Conservation (phyloP, 371 early-diverging fungal genomes). For the Blakeslea trispora region DNA sequence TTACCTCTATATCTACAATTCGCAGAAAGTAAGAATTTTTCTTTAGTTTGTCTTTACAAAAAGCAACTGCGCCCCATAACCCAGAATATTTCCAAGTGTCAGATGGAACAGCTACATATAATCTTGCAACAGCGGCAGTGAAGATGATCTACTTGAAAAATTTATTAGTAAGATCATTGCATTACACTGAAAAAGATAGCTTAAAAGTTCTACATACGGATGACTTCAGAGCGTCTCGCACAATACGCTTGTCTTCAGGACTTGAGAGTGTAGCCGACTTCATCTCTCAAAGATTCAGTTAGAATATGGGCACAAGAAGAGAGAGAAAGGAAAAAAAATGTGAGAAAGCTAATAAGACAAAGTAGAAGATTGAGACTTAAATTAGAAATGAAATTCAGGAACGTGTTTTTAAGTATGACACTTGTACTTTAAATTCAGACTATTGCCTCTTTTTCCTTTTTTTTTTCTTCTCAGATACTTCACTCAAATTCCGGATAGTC, state of each 20-base stretch:
- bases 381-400: too few species aligned
- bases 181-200: too few species aligned
- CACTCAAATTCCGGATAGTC: too few species aligned
- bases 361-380: not conserved
- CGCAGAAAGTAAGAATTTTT: conserved; percentile 65
- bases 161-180: too few species aligned
- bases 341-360: too few species aligned
- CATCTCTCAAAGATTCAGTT: conserved; percentile 8
- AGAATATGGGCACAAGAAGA: too few species aligned
- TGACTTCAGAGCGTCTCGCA: conserved; percentile 38
- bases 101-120: conserved; percentile 76
- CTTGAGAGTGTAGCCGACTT: conserved; percentile 28
- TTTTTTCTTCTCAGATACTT: too few species aligned
- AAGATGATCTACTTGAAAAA: conserved; percentile 66
- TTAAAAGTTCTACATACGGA: conserved; percentile 33
- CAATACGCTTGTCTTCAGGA: conserved; percentile 38
- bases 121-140: conserved; percentile 76
- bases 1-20: conserved; percentile 72
- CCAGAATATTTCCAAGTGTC: conserved; percentile 70
- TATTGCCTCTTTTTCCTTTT: too few species aligned
- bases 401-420: too few species aligned
- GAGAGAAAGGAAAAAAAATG: conserved; percentile 9
- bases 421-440: too few species aligned
- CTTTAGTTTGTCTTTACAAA: conserved; percentile 57
- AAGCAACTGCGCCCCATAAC: conserved; percentile 75